Base-by-base conservation (phyloP, 805 yeast genomes). In the Kuraishia cidri region DNA sequence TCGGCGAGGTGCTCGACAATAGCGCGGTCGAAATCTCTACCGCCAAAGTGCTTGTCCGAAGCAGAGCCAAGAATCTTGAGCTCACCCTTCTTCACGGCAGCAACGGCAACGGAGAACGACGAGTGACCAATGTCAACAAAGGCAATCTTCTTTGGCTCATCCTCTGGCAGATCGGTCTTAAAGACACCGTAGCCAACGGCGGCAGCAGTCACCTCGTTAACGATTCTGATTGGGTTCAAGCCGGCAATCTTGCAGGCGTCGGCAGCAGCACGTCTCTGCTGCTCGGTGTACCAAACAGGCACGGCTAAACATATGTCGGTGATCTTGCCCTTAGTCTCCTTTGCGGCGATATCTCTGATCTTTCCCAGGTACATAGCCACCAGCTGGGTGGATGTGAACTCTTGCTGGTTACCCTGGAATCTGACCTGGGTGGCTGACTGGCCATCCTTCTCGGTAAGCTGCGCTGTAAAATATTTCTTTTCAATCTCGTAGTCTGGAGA, bases 151-250 rank as follows among this genome's bases (percentile, higher is more conserved):
- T 82, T 79, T 54, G 88, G 80, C 60, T 80, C 82, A 50, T 85
- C 95, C 62, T 87, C 97, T 52, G 97, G 96, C 52, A 92, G 72
- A 56, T 90, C 97, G 45, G 83, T 74, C 75, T 92, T 88, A 81
- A 92, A 92, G 40, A 92, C 96, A 71, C 98, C 98, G 69, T 92
- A 94, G 49, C 97, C 94, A 44, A 92, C 95, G 51, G 97, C 97
- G 40, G 98, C 98, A 40, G 98, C 97, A 37, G 97, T 88, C 45
- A 84, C 80, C 60, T 92, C 99, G 62, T 92, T 92, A 48, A 92
- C 95, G 43, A 92, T 78, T 75, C 98, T 84, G 39, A 92, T 97
- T 39, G 98, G 97, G 78, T 92, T 92, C 55, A 92, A 73, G 43
- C 95, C 95, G 38, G 98, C 97, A 58, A 92, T 83, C 57, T 72